Percentiles rank a stretch among this genome's conserved stretches.
Conservation (phyloP, 192 early-diverging fungal genomes). For the Jimgerdemannia flammicorona region DNA sequence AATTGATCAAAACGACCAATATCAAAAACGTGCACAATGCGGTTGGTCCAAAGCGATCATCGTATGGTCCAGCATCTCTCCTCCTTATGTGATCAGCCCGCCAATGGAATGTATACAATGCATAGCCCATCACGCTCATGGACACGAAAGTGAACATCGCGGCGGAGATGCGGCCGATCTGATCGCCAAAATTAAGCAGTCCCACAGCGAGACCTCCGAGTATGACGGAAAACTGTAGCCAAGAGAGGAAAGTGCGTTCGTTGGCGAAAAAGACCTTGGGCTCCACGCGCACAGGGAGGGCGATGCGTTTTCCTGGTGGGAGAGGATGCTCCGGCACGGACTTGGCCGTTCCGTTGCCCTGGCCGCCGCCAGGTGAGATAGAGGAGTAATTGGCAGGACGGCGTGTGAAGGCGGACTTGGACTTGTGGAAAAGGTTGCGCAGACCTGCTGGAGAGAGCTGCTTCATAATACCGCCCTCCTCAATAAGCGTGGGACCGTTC, state of each 20-base stretch:
- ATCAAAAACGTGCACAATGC: slow-evolving; percentile 65
- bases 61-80: slow-evolving; percentile 68
- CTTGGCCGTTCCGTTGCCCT: slow-evolving; percentile 8
- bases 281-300: slow-evolving; percentile 63
- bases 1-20: slow-evolving; percentile 65
- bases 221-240: slow-evolving; percentile 77
- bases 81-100: slow-evolving; percentile 65
- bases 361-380: slow-evolving; percentile 3
- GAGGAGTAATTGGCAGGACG: background rate
- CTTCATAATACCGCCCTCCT: slow-evolving; percentile 11
- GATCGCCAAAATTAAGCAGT: slow-evolving; percentile 78
- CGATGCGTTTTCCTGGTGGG: slow-evolving; percentile 49
- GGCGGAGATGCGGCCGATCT: slow-evolving; percentile 63
- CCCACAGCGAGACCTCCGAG: slow-evolving; percentile 70
- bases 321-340: slow-evolving; percentile 1
- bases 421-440: slow-evolving; percentile 21
- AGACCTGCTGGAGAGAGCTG: slow-evolving; percentile 30
- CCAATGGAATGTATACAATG: slow-evolving; percentile 71
- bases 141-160: slow-evolving; percentile 67
- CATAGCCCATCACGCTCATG: slow-evolving; percentile 77
- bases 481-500: background rate
- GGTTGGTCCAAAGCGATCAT: slow-evolving; percentile 71
- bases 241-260: slow-evolving; percentile 88
- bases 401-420: slow-evolving; percentile 19
- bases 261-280: slow-evolving; percentile 95